A percentile compares a stretch with the other conserved stretches of the same genome.
phyloP scores from a whole-genome alignment of 2,329 filamentous ascomycete species.

The Ophiostoma perfectum region DNA sequence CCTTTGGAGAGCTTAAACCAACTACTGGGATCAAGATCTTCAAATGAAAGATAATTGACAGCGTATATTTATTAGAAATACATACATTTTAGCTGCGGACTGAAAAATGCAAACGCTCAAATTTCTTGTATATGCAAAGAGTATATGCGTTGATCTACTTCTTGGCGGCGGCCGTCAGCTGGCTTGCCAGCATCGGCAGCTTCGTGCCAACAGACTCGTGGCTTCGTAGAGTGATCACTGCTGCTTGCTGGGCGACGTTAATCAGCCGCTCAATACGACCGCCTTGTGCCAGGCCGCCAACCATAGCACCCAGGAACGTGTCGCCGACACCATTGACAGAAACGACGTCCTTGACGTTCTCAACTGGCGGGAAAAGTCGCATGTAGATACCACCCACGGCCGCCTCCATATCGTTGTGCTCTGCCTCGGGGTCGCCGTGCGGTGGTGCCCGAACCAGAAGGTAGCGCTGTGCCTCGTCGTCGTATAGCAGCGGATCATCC shows the following conservation, averaged over 20 bases:
- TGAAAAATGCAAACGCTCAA: background rate
- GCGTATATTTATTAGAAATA: no score
- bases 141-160: background rate
- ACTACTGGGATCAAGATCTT: no score
- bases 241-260: conserved; percentile 74
- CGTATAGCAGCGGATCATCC: conserved; percentile 60
- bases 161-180: conserved; percentile 26
- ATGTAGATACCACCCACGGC: conserved; percentile 76
- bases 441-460: conserved; percentile 60
- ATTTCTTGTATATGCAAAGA: background rate
- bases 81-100: no score
- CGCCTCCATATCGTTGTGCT: conserved; percentile 37
- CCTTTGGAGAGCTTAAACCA: no score
- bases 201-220: conserved; percentile 56
- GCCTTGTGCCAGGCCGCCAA: conserved; percentile 68
- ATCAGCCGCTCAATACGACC: conserved; percentile 58
- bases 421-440: conserved; percentile 23
- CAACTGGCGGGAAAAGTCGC: conserved; percentile 61
- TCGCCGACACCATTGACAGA: conserved; percentile 95
- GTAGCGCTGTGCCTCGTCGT: conserved; percentile 59
- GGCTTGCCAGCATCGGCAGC: conserved; percentile 27
- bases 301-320: conserved; percentile 78
- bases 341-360: conserved; percentile 64
- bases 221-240: conserved; percentile 71
- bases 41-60: no score